A percentile compares a stretch with the other conserved stretches of the same genome.
These are phyloP conservation scores for Bertia moriformis DNA, from an alignment of 2,329 filamentous ascomycete species.

Conservation along the genomic window DNA sequence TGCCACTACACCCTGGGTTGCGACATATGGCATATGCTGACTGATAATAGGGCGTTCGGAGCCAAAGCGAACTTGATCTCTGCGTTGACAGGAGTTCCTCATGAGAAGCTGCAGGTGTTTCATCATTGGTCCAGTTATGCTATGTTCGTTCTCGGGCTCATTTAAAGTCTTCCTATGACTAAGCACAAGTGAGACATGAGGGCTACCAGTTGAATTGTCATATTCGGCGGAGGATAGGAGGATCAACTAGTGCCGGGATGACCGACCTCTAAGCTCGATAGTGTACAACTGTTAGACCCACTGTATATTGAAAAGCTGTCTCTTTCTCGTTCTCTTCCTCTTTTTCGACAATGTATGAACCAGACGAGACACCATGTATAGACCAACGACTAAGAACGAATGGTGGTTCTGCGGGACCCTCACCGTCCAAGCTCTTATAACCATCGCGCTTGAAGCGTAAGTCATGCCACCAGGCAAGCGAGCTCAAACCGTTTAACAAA, in stretches of 20 bases:
- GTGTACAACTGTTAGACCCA: too few species aligned
- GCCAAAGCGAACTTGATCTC: slow-evolving; percentile 42
- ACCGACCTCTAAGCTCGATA: too few species aligned
- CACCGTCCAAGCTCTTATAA: background rate
- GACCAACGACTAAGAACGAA: background rate
- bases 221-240: too few species aligned
- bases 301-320: too few species aligned
- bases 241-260: too few species aligned
- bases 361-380: background rate
- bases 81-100: slow-evolving; percentile 33
- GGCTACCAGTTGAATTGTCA: too few species aligned
- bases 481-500: background rate
- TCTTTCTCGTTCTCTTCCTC: too few species aligned
- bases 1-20: too few species aligned
- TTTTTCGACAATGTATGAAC: too few species aligned
- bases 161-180: slow-evolving; percentile 49
- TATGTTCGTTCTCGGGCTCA: slow-evolving; percentile 37
- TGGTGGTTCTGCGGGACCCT: background rate
- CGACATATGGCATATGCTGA: too few species aligned
- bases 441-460: background rate
- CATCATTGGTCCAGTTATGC: slow-evolving; percentile 38
- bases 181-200: too few species aligned
- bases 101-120: slow-evolving; percentile 41
- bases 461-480: background rate
- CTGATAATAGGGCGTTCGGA: slow-evolving; percentile 26